A percentile compares a stretch with the other conserved stretches of the same genome.
Evolutionary conservation across 2,329 filamentous ascomycete genomes (phyloP).

Genomic region (Penicillium thymicola): DNA sequence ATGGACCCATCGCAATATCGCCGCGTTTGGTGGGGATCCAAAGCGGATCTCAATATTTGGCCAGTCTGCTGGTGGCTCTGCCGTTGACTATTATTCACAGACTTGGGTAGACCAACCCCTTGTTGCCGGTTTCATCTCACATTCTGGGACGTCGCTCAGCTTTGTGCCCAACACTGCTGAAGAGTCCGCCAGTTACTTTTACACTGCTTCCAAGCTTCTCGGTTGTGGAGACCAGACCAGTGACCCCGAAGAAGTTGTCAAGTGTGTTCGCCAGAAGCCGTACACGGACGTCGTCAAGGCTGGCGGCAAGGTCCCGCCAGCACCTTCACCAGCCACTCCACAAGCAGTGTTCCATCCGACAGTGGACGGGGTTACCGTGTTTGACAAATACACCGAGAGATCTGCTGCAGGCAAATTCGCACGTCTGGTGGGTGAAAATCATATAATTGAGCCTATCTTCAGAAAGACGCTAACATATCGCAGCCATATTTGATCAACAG

Average conservation of each 20-base stretch:
- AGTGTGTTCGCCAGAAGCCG: constrained; percentile 39
- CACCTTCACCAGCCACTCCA: constrained; percentile 28
- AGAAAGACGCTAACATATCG: neutral
- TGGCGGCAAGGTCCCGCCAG: constrained; percentile 34
- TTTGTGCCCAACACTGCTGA: constrained; percentile 42
- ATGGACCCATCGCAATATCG: constrained; percentile 52
- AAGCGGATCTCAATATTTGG: constrained; percentile 47
- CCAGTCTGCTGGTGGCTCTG: constrained; percentile 42
- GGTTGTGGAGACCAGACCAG: constrained; percentile 36
- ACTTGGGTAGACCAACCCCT: constrained; percentile 38
- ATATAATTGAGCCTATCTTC: too few relatives aligned
- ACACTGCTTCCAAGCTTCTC: constrained; percentile 39
- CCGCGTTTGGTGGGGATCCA: constrained; percentile 51
- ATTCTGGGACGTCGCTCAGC: constrained; percentile 42
- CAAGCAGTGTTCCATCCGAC: constrained; percentile 43
- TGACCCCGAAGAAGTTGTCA: constrained; percentile 27
- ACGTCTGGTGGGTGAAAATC: constrained; percentile 26
- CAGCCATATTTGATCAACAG: constrained; percentile 44
- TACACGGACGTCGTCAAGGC: constrained; percentile 40
- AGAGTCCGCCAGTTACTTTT: constrained; percentile 42
- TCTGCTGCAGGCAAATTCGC: constrained; percentile 39
- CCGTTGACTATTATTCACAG: constrained; percentile 32
- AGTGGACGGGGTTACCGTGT: constrained; percentile 42
- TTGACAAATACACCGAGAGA: constrained; percentile 39
- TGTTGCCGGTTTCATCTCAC: constrained; percentile 36